Base-by-base conservation (phyloP, 139 green algal species). In the Chlorella sp. region DNA sequence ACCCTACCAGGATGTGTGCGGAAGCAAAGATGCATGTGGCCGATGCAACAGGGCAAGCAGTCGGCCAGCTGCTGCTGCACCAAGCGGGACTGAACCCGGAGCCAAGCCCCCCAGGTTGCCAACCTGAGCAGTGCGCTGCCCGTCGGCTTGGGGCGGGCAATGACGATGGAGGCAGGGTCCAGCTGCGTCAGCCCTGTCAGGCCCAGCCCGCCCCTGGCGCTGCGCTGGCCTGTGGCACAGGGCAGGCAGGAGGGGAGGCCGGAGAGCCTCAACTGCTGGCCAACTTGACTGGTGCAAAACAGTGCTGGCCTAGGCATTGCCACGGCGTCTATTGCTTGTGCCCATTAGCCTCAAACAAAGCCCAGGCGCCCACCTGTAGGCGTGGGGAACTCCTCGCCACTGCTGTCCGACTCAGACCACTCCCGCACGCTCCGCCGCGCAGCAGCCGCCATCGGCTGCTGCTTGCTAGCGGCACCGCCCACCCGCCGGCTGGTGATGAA, bases 161-260 rank as follows among this genome's bases (percentile, higher is more conserved):
- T 70, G 9, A 75, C 63, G 13, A 83, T 56, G 62, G 78, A 64
- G 20, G 78, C 28, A 25, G 78, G 78, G 63, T 83, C 78, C 78
- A 83, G 63, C 78, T 83, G 78, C 28, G 78, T 83, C 39, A 83
- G 78, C 4, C 78, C 78, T 1, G 63, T 83, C 39, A 74, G 36
- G 39, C 78, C 78, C 23, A 20, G 51, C 51, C 63, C 26, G 1
- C 26, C 25, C 36, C 26, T 83, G 76, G 56, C 44, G 44, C 30
- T 25, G 41, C 32, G 36, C 67, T 44, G 57, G 60, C 39, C 75
- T 82, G 34, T 6, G 26, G 18, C 63, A 36, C 44, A 63, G 38
- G 2, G 69, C 69, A 41, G 0, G 20, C 30, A 55, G 3, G 36
- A 55, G 21, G 38, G 36, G 30, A 32, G 9, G 17, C 30, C 32